Evolutionary conservation across 257 asterid species (phyloP).

Genomic region (Ballota nigra): DNA sequence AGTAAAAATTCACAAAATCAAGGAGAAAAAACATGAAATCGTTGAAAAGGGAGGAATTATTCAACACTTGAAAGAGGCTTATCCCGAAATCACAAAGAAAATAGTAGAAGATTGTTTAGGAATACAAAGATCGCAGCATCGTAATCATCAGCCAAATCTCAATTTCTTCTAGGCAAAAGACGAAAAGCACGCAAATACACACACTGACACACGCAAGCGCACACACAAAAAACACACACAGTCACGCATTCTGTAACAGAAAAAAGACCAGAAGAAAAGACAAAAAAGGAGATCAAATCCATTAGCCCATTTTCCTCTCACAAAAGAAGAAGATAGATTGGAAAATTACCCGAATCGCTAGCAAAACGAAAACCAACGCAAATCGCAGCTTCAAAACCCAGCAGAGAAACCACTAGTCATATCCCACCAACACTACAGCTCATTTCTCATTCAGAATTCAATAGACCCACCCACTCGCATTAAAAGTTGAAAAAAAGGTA

Average conservation of each 20-base stretch:
- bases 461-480: not conserved
- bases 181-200: not conserved
- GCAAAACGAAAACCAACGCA: conserved; percentile 13
- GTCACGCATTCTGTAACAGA: conserved; percentile 19
- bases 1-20: not conserved
- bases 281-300: conserved; percentile 29
- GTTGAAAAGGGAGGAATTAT: not conserved
- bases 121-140: conserved; percentile 18
- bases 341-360: conserved; percentile 25
- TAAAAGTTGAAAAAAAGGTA: conserved; percentile 13
- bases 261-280: conserved; percentile 17
- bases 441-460: conserved; percentile 18
- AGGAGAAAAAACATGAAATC: not conserved
- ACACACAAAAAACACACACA: not conserved
- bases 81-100: not conserved
- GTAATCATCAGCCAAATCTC: conserved; percentile 26
- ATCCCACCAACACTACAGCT: conserved; percentile 18
- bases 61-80: not conserved
- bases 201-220: not conserved
- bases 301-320: conserved; percentile 5
- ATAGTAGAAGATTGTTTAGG: not conserved
- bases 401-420: conserved; percentile 7
- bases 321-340: not conserved
- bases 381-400: conserved; percentile 34
- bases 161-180: conserved; percentile 7